phyloP scores from a whole-genome alignment of 1,284 basidiomycete species.

The Lentinula novae-zelandiae region DNA sequence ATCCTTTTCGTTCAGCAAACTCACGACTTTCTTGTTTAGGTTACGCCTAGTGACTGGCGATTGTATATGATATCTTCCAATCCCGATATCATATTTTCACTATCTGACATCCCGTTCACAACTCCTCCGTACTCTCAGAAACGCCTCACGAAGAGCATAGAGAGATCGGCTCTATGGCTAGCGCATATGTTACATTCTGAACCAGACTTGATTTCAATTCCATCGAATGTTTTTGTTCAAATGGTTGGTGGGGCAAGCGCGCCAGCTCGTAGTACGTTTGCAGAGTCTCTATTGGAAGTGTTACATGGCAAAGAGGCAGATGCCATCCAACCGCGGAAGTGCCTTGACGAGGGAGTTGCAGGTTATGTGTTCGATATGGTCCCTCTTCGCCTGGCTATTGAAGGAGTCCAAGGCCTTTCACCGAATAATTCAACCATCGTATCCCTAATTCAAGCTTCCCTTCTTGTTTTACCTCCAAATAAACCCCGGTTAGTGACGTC shows the following conservation, averaged over 20 bases:
- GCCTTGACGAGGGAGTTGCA: slow-evolving; percentile 60
- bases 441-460: slow-evolving; percentile 53
- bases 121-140: slow-evolving; percentile 39
- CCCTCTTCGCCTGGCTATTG: slow-evolving; percentile 42
- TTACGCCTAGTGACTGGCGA: slow-evolving; percentile 53
- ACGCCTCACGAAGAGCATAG: slow-evolving; percentile 61
- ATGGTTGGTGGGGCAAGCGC: slow-evolving; percentile 58
- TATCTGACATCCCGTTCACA: slow-evolving; percentile 68
- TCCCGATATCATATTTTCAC: slow-evolving; percentile 70
- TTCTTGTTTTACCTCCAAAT: slow-evolving; percentile 41
- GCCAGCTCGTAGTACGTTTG: slow-evolving; percentile 60
- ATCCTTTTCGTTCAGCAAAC: neutral
- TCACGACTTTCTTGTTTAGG: slow-evolving; percentile 31
- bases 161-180: slow-evolving; percentile 64
- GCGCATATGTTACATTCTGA: slow-evolving; percentile 37
- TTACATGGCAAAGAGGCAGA: slow-evolving; percentile 55
- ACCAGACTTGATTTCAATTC: slow-evolving; percentile 20
- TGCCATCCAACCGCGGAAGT: slow-evolving; percentile 44
- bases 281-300: slow-evolving; percentile 52
- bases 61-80: slow-evolving; percentile 45
- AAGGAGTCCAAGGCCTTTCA: neutral
- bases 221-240: slow-evolving; percentile 55
- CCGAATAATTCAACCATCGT: slow-evolving; percentile 18
- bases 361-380: slow-evolving; percentile 71
- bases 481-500: slow-evolving; percentile 66